Evolutionary conservation across 2,329 filamentous ascomycete genomes (phyloP).

Genomic region (Eurotiales sp.): DNA sequence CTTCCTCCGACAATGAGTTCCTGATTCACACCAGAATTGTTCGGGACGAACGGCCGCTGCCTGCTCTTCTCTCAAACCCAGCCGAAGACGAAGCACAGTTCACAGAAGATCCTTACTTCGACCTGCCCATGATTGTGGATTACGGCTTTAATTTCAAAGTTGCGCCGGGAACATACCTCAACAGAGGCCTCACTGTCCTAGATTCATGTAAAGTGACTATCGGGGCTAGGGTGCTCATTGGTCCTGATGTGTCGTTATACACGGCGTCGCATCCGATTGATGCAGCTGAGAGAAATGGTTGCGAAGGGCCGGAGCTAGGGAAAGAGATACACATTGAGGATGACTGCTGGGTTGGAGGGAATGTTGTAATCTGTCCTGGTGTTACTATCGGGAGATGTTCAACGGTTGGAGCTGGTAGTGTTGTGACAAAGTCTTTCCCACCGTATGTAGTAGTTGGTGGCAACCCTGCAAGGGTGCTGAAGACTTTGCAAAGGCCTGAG

Average conservation of each 20-base stretch:
- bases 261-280: slow-evolving; percentile 73
- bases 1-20: too few relatives aligned
- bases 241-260: slow-evolving; percentile 72
- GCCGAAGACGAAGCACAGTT: background rate
- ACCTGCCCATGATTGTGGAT: background rate
- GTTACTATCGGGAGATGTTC: slow-evolving; percentile 71
- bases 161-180: background rate
- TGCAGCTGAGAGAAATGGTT: slow-evolving; percentile 68
- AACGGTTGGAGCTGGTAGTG: slow-evolving; percentile 73
- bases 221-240: slow-evolving; percentile 71
- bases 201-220: slow-evolving; percentile 73
- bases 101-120: background rate
- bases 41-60: too few relatives aligned
- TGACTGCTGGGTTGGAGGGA: slow-evolving; percentile 77
- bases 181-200: slow-evolving; percentile 47
- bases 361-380: slow-evolving; percentile 68
- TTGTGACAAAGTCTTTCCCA: slow-evolving; percentile 64
- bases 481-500: too few relatives aligned
- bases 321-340: slow-evolving; percentile 70
- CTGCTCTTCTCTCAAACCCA: background rate
- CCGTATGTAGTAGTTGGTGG: background rate
- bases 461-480: background rate
- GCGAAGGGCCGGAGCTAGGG: slow-evolving; percentile 68
- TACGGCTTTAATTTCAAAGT: background rate
- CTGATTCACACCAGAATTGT: too few relatives aligned